Base-by-base conservation (phyloP, 2,329 filamentous ascomycete genomes). In the Mycosphaerelloides madeirae region DNA sequence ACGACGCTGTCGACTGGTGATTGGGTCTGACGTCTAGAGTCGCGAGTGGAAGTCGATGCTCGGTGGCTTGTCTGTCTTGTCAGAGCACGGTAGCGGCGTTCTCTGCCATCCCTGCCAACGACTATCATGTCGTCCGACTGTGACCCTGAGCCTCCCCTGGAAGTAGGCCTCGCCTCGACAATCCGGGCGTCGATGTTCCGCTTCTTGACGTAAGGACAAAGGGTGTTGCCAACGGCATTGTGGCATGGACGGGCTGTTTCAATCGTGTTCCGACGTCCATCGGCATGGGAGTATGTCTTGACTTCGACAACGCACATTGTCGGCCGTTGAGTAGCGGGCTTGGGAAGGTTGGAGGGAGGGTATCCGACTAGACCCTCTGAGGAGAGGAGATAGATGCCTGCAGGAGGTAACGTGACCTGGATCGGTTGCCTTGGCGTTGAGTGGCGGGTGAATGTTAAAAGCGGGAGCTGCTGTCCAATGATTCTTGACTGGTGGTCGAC, bases 281-380 rank as follows among this genome's bases (percentile, higher is more conserved):
- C 52, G 8, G 53, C 20, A 43, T 58, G 53, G 38, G 53, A 29
- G 46, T 62, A 60, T 16, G 55, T 58, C 41, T 54, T 58, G 31
- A 44, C 49, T 29, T 62, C 57, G 37, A 63, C 43, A 20, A 62
- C 44, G 38, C 60, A 63, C 60, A 63, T 63, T n/a, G 46, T 46
- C n/a, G 31, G 25, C 16, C 16, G 14, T 45, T 16, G 13, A 32
- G 15, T 16, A 32, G 33, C 19, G 33, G 9, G 31, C 6, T 32
- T n/a, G 19, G 9, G 6, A 15, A 35, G 8, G 33, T 18, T 18
- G 19, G 15, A 18, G 33, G 6, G n/a, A 35, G 33, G 16, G 19
- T 13, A 32, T 5, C 13, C 15, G 31, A 16, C 5, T 6, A 13
- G 13, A 32, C 13, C 31, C 31, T 32, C 12, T 15, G 15, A 15